Base-by-base conservation (phyloP, 306 rosid genomes). In the Rosa rugosa region DNA sequence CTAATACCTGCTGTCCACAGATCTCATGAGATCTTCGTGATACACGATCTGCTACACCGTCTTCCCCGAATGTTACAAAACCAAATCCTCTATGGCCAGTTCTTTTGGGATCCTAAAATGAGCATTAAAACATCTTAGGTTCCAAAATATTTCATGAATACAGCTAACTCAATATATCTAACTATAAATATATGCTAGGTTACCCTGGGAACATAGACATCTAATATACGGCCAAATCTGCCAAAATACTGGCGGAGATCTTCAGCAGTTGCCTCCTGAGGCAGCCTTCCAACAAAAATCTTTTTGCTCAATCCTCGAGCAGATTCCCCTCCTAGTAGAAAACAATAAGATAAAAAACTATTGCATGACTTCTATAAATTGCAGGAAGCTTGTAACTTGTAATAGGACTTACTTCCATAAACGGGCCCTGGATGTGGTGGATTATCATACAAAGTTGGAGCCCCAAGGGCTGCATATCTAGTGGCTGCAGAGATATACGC, bases 21-120 rank as follows among this genome's bases (percentile, higher is more conserved):
- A 94, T 94, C 80, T 90, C 97, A 77, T 94, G 98, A 78, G 97
- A 78, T 85, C 98, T 89, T 76, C 97, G 89, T 57, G 97, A 87
- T 57, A 94, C 97, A 74, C 95, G 97, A 70, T 94, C 97, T 45
- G 97, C 97, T 63, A 94, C 98, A 66, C 97, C 97, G 46, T 92
- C 97, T 73, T 94, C 97, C 75, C 97, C 97, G 69, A 94, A 94
- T 64, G 98, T 92, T 72, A 94, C 97, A 85, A 94, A 94, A 68
- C 97, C 98, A 87, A 92, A 94, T 74, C 98, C 98, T 87, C 97
- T 86, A 83, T 94, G 98, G 45, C 98, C 94, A 34, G 94, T 65
- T 88, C 94, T 92, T 85, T 90, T 90, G 38, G 97, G 92, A 82
- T 94, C 97, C 98, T 94, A 77, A 59, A 79, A 77, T 62, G 77